Conservation (phyloP, 1,139 yeast species). For the Diutina neorugosa region DNA sequence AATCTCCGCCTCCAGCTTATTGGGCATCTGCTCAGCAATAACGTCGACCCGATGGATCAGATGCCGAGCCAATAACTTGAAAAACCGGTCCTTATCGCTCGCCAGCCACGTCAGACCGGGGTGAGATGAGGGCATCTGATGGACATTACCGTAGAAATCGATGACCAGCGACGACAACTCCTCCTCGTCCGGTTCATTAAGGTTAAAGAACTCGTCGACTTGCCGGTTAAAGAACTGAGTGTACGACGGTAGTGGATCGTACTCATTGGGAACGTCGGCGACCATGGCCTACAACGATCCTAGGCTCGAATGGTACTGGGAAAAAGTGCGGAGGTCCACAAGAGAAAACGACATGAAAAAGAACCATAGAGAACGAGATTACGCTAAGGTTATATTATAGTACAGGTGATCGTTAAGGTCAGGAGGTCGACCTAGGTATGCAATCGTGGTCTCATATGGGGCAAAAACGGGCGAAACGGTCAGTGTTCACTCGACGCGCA, state of each 20-base stretch:
- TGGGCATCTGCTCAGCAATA: not conserved
- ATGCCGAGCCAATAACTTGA: not conserved
- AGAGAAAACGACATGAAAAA: too few species aligned
- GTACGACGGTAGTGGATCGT: slow-evolving; percentile 5
- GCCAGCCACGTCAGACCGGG: not conserved
- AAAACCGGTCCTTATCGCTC: not conserved
- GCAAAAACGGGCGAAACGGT: not conserved
- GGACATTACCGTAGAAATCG: not conserved
- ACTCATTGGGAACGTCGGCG: too few species aligned
- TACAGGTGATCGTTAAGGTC: not conserved
- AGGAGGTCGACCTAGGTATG: slow-evolving; percentile 4
- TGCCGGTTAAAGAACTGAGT: slow-evolving; percentile 10
- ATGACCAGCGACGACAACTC: not conserved
- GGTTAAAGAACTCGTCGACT: slow-evolving; percentile 7
- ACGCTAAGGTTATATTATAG: slow-evolving; percentile 2
- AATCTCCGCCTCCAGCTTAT: not conserved
- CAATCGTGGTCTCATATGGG: not conserved
- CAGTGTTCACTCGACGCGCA: not conserved
- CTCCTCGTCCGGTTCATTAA: not conserved
- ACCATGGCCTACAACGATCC: not conserved
- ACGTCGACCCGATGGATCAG: slow-evolving; percentile 1
- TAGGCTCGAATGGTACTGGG: not conserved
- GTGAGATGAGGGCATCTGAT: not conserved
- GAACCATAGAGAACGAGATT: not conserved
- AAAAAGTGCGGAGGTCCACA: not conserved